Base-by-base conservation (phyloP, 2,329 filamentous ascomycete species). In the Alternaria sp. region DNA sequence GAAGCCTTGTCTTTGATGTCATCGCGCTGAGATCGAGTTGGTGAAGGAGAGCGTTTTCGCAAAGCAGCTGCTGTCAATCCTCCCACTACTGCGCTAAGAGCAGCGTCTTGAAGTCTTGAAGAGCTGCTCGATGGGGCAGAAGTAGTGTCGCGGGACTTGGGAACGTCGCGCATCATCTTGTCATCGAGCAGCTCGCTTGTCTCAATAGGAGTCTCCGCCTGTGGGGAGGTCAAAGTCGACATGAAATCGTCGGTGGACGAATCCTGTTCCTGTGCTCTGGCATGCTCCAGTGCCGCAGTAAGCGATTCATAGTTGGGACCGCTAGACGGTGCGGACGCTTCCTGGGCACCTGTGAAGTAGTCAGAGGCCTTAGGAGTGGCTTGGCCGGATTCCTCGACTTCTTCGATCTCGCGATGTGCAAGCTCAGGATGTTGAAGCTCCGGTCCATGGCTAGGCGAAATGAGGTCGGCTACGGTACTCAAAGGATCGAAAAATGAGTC, bases 321-420 rank as follows among this genome's bases (percentile, higher is more conserved):
- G 17, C 50, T 52, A 57, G 62, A 56, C 6, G 62, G 17, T 11
- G 63, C 61, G 6, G 51, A 45, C 5, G 44, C 44, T 21, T 45
- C 15, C 30, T 57, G 59, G 7, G 53, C 49, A 43, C 66, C 72
- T 49, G 79, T 59, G 13, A 80, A 75, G 55, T 85, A 86, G 10
- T 82, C 78, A 17, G 83, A 84, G 5, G 89, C 89, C 64, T 88
- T 91, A 1, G 91, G 91, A 1, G 91, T 93, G 1, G 86, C 85
- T 72, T 92, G 87, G 67, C 89, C 83, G 6, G 90, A 92, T 47
- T 84, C 89, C 9, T 89, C 80, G 26, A 85, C 74, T 53, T 89
- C 86, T 19, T 70, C 65, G 9, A 67, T 72, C 5, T 80, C 75
- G 2, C 73, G 67, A 19, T 77, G 61, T 8, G 54, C 61, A 52